Percentiles rank a stretch among this genome's conserved stretches.
Conservation (phyloP, 768 basidiomycete species). For the Fomitopsis serialis region DNA sequence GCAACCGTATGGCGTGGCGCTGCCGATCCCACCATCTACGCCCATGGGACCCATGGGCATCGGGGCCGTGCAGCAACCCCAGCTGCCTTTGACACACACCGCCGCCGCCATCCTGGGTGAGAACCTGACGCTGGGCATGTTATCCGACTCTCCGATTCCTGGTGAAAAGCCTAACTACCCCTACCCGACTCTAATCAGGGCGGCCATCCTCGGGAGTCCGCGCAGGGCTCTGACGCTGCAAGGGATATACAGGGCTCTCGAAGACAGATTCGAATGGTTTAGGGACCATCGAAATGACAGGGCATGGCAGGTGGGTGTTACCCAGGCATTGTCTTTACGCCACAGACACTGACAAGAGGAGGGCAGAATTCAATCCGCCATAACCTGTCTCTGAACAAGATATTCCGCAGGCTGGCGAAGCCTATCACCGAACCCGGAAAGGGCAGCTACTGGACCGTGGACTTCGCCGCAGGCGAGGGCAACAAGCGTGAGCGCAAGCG, state of each 20-base stretch:
- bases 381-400: constrained; percentile 44
- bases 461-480: constrained; percentile 50
- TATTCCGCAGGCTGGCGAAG: constrained; percentile 46
- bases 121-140: constrained; percentile 16
- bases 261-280: constrained; percentile 53
- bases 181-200: constrained; percentile 46
- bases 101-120: not conserved
- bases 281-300: constrained; percentile 32
- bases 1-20: not conserved
- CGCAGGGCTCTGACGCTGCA: constrained; percentile 49
- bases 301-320: constrained; percentile 54
- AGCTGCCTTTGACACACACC: not conserved
- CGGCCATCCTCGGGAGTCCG: constrained; percentile 62
- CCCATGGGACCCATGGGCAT: not conserved
- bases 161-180: constrained; percentile 33
- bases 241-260: constrained; percentile 54
- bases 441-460: constrained; percentile 58
- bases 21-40: not conserved
- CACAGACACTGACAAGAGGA: not conserved
- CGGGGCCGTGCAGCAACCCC: not conserved
- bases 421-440: constrained; percentile 66
- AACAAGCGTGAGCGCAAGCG: constrained; percentile 59
- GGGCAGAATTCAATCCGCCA: constrained; percentile 45
- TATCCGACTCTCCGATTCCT: constrained; percentile 26
- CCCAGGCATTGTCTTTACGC: not conserved